A percentile compares a stretch with the other conserved stretches of the same genome.
phyloP scores from a whole-genome alignment of 345 rosid species.

The Populus ilicifolia region DNA sequence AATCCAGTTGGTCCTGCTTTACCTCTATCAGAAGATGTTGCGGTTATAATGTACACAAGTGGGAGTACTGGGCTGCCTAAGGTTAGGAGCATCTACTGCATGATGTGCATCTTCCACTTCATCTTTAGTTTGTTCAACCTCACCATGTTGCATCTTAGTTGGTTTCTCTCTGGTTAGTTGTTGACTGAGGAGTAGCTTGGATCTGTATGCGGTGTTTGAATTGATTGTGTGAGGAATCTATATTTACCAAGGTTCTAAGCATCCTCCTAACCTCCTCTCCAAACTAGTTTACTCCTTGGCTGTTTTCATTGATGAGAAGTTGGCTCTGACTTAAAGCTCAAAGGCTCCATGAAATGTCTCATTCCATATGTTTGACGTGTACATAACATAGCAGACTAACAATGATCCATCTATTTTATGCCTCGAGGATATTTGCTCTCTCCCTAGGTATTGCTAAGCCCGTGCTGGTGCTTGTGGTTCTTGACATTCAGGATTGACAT shows the following conservation, averaged over 20 bases:
- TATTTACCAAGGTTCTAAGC: neutral
- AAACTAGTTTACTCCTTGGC: neutral
- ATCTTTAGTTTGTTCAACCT: conserved; percentile 3
- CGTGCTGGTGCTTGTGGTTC: neutral
- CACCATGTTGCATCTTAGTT: neutral
- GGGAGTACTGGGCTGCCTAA: conserved; percentile 98
- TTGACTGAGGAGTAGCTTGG: neutral
- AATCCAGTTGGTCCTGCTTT: conserved; percentile 64
- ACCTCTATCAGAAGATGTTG: conserved; percentile 76
- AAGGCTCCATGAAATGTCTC: neutral
- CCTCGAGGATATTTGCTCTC: neutral
- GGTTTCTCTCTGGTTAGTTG: neutral
- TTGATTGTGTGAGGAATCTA: neutral
- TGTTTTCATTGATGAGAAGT: neutral
- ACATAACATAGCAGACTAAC: neutral
- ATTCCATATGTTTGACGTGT: neutral
- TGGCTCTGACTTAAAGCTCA: neutral
- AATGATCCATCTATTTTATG: neutral
- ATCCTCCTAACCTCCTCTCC: neutral
- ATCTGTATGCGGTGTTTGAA: neutral
- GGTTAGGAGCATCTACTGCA: conserved; percentile 42
- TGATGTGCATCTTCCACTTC: conserved; percentile 1
- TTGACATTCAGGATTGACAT: neutral
- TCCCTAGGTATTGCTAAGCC: neutral
- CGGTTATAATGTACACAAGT: conserved; percentile 98